Conservation (phyloP, 108 stramenopile species). For the Skeletonema tropicum region DNA sequence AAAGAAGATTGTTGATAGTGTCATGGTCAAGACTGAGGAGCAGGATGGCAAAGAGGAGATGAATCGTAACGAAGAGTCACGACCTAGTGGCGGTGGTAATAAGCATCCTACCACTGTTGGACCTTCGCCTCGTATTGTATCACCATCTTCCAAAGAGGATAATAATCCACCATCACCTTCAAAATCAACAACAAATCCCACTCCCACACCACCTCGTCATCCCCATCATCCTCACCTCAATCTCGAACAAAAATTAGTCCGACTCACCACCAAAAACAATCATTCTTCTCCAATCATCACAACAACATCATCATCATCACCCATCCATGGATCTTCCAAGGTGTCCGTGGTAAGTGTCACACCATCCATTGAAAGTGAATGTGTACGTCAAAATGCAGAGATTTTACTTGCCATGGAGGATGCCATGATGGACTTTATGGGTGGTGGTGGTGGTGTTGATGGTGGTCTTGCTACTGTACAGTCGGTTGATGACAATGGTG, state of each 20-base stretch:
- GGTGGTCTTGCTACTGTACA: background rate
- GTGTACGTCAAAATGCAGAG: slow-evolving; percentile 35
- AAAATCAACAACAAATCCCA: background rate
- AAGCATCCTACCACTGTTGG: background rate
- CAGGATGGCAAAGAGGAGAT: background rate
- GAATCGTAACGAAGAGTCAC: no score
- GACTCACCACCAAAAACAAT: background rate
- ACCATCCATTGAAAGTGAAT: slow-evolving; percentile 39
- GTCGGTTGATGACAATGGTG: background rate
- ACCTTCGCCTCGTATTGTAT: background rate
- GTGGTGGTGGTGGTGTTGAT: background rate
- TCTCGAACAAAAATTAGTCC: background rate
- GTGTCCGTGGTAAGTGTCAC: slow-evolving; percentile 12
- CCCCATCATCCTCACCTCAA: background rate
- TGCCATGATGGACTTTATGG: slow-evolving; percentile 37
- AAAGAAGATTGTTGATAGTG: background rate
- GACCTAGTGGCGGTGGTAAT: no score
- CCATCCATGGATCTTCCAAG: background rate
- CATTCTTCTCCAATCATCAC: no score
- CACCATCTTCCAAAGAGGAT: background rate
- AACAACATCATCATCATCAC: background rate
- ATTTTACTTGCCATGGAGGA: slow-evolving; percentile 36
- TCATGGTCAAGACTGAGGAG: background rate
- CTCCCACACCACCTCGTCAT: background rate
- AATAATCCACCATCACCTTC: background rate